Evolutionary conservation across 192 early-diverging fungal species (phyloP), one percentile per base, ranked within the genome.

Genomic region (Tieghemiomyces parasiticus): DNA sequence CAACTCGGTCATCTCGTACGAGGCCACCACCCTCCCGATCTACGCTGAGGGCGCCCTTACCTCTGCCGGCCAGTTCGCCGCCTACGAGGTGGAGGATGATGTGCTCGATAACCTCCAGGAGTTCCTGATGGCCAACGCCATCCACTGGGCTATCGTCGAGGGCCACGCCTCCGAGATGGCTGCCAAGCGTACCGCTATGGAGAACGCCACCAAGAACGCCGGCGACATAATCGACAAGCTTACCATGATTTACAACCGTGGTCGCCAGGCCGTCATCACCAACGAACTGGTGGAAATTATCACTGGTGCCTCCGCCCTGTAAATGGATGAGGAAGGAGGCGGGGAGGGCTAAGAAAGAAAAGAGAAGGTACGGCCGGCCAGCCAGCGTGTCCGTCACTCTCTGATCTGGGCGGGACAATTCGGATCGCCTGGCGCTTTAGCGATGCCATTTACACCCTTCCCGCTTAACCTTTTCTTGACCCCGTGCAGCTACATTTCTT

Each of bases 141-240:
- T 99, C 66, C 92, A 90, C 86, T 93, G 90, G 89, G 93, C 84
- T 63, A 76, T 99, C 60, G 87, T 89, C 59, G 95, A 99, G 75
- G 92, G 93, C 59, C 90, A 95, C 67, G 92, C 92, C 46, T 78
- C 91, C 29, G 95, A 99, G 71, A 87, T 95, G 85, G 83, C 87
- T 58, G 89, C 95, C 61, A 92, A 90, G 82, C 86, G 93, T 62
- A 86, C 88, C 65, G 95, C 95, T 64, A 99, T 97, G 95, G 95
- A 99, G 82, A 99, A 99, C 74, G 93, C 95, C 35, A 97, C 93
- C 74, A 93, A 97, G 83, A 99, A 99, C 78, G 95, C 93, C 59
- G 88, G 86, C 70, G 93, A 98, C 62, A 95, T 98, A 83, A 92
- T 98, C 79, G 77, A 85, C 71, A 93, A 87, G 70, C 79, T 98